A percentile compares a stretch with the other conserved stretches of the same genome.
Evolutionary conservation across 371 early-diverging fungal species (phyloP).

Genomic region (Massospora cicadina): DNA sequence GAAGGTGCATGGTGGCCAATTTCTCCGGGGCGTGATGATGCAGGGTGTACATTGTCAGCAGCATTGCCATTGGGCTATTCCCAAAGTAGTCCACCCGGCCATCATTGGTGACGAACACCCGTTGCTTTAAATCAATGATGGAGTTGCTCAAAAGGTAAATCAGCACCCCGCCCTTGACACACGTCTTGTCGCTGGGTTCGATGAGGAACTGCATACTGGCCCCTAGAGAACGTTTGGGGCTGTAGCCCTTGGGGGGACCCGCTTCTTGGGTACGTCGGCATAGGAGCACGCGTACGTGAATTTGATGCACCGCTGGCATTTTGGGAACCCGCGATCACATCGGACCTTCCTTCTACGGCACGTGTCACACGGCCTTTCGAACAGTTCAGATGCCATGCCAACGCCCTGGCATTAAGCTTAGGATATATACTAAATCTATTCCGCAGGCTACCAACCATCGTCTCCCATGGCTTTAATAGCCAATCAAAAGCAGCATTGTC

Average conservation of each 20-base stretch:
- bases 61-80: constrained; percentile 5
- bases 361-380: constrained; percentile 2
- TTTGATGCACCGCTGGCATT: constrained; percentile 8
- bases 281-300: constrained; percentile 1
- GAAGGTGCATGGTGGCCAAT: not conserved
- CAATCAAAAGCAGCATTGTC: no score
- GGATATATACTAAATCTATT: no score
- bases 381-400: not conserved
- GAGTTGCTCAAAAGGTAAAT: not conserved
- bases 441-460: no score
- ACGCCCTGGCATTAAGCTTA: no score
- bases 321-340: constrained; percentile 4
- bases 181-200: not conserved
- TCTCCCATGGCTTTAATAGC: no score
- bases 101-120: not conserved
- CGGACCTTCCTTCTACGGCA: constrained; percentile 1
- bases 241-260: constrained; percentile 5
- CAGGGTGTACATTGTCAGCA: constrained; percentile 7
- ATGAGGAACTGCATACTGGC: not conserved
- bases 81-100: constrained; percentile 8
- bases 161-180: not conserved
- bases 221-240: not conserved
- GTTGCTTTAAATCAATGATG: constrained; percentile 6
- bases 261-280: constrained; percentile 2
- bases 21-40: constrained; percentile 4